These are phyloP conservation scores for Chlamydomonas schloesseri DNA, from an alignment of 139 green algal species.

Conservation along the genomic window DNA sequence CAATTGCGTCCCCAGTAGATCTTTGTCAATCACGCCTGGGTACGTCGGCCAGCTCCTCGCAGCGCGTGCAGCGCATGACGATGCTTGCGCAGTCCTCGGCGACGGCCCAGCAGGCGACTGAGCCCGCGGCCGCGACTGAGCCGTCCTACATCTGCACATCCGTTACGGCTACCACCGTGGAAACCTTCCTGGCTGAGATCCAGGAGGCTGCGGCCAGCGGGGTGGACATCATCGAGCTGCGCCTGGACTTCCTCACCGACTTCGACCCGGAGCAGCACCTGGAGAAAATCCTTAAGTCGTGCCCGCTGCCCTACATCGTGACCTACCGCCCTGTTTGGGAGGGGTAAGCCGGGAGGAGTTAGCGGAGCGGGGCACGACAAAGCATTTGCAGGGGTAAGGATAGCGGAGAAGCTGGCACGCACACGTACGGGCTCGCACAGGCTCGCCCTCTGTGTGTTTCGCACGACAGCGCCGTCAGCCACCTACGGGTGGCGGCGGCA, in stretches of 20 bases:
- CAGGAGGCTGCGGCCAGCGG: slow-evolving; percentile 69
- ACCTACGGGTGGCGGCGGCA: no score
- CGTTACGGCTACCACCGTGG: slow-evolving; percentile 76
- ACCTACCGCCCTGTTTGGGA: slow-evolving; percentile 94
- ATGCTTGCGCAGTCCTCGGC: not conserved
- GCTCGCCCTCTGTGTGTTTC: no score
- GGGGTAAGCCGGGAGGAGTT: slow-evolving; percentile 65
- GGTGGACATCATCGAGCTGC: slow-evolving; percentile 90
- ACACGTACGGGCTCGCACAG: not conserved
- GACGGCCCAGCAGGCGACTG: not conserved
- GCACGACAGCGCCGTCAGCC: no score
- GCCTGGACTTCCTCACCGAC: slow-evolving; percentile 87
- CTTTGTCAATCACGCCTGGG: no score
- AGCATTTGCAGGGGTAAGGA: no score
- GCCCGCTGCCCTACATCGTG: slow-evolving; percentile 82
- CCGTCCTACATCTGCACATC: slow-evolving; percentile 76
- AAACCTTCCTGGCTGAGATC: slow-evolving; percentile 78
- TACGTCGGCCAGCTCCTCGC: no score
- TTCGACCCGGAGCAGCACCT: slow-evolving; percentile 74
- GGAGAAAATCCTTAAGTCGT: slow-evolving; percentile 68
- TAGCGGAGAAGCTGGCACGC: no score
- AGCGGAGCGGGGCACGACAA: no score
- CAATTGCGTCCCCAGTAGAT: no score
- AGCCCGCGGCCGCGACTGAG: not conserved
- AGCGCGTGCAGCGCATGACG: no score